phyloP scores from a whole-genome alignment of 306 rosid genomes.

The Senna siamea region DNA sequence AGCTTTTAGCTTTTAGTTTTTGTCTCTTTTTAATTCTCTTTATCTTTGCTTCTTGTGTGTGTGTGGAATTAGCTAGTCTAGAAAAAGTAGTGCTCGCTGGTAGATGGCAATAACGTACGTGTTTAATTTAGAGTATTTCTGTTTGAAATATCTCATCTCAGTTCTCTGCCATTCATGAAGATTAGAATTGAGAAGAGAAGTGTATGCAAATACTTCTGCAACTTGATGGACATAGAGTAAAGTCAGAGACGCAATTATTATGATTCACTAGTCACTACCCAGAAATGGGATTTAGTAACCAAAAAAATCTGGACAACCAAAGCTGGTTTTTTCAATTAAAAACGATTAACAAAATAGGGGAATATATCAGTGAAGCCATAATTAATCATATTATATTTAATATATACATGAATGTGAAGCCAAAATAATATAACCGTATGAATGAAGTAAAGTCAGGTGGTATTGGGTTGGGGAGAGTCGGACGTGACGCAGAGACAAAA shows the following conservation, averaged over 20 bases:
- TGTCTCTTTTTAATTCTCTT: background rate
- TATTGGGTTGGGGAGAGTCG: slow-evolving; percentile 36
- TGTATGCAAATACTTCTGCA: no score
- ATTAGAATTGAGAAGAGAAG: no score
- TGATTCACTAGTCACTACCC: background rate
- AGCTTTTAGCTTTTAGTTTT: background rate
- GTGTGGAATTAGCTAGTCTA: background rate
- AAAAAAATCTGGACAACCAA: slow-evolving; percentile 15
- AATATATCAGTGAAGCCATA: slow-evolving; percentile 31
- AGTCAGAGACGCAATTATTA: slow-evolving; percentile 34
- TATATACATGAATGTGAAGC: slow-evolving; percentile 34
- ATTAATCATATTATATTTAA: no score
- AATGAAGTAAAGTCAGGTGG: slow-evolving; percentile 40
- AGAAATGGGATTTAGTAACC: background rate
- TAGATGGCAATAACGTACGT: slow-evolving; percentile 51
- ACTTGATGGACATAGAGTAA: background rate
- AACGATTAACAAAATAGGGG: background rate
- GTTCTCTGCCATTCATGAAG: no score
- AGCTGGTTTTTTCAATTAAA: no score
- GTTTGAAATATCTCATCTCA: no score
- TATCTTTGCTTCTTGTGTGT: slow-evolving; percentile 35
- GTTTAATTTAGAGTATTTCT: no score
- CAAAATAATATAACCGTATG: slow-evolving; percentile 7
- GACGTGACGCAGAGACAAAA: slow-evolving; percentile 39
- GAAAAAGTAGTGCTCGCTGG: slow-evolving; percentile 37